phyloP scores from a whole-genome alignment of 208 protist genomes.

The Plasmodiophora brassicae region DNA sequence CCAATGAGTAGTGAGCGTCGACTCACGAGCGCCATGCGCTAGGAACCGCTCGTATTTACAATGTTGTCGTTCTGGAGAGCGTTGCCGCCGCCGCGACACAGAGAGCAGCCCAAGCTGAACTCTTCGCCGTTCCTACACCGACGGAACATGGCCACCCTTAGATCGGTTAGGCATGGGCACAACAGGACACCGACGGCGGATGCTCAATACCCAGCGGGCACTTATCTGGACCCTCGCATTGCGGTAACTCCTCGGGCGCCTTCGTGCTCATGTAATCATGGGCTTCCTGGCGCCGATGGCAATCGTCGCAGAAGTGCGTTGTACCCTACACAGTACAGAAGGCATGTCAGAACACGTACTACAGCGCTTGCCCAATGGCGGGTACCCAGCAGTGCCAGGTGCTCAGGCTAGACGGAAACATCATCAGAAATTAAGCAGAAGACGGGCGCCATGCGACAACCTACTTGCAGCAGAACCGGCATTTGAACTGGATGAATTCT shows the following conservation, averaged over 20 bases:
- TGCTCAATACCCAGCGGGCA: slow-evolving; percentile 33
- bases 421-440: neutral
- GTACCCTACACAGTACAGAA: slow-evolving; percentile 8
- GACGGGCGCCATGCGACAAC: neutral
- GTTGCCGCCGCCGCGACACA: slow-evolving; percentile 18
- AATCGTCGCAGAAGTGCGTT: slow-evolving; percentile 34
- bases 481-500: slow-evolving; percentile 35
- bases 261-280: slow-evolving; percentile 42
- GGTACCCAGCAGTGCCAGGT: slow-evolving; percentile 16
- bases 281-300: slow-evolving; percentile 26
- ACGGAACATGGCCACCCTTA: neutral
- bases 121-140: slow-evolving; percentile 19
- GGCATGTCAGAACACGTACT: too few relatives aligned
- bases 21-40: too few relatives aligned
- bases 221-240: slow-evolving; percentile 37
- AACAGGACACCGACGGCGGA: neutral
- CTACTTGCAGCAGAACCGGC: slow-evolving; percentile 31
- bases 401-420: neutral
- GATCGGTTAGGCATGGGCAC: too few relatives aligned
- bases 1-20: too few relatives aligned
- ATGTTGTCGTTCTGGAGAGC: too few relatives aligned
- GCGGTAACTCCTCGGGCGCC: neutral
- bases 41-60: too few relatives aligned
- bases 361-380: too few relatives aligned
- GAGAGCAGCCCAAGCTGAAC: slow-evolving; percentile 33